Percentiles rank a stretch among this genome's conserved stretches.
These are phyloP conservation scores for Dichotomocladium elegans DNA, from an alignment of 371 early-diverging fungal genomes.

Conservation along the genomic window DNA sequence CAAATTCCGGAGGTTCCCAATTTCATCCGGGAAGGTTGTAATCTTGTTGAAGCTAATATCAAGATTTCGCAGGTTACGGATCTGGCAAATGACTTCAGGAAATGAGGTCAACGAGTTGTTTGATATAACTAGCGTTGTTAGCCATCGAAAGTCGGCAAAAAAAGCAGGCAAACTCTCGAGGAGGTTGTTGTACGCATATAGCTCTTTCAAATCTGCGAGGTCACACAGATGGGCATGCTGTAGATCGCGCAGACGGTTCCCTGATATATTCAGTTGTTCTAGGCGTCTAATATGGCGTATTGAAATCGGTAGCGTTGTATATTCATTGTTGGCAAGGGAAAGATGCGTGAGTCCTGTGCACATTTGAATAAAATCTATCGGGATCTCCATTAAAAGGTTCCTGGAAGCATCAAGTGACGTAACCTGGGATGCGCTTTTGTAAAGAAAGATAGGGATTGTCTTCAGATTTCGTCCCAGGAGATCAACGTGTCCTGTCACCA, in stretches of 20 bases:
- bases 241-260: slow-evolving; percentile 67
- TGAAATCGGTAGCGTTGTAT: slow-evolving; percentile 56
- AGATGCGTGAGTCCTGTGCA: slow-evolving; percentile 63
- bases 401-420: slow-evolving; percentile 67
- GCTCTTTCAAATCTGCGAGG: slow-evolving; percentile 49
- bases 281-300: slow-evolving; percentile 53
- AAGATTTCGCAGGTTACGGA: slow-evolving; percentile 60
- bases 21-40: slow-evolving; percentile 64
- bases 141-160: slow-evolving; percentile 47
- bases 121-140: slow-evolving; percentile 68
- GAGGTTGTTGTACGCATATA: slow-evolving; percentile 72
- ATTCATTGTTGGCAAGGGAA: slow-evolving; percentile 66
- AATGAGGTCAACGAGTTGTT: slow-evolving; percentile 74
- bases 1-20: slow-evolving; percentile 63
- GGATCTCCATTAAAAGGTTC: slow-evolving; percentile 67
- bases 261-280: slow-evolving; percentile 69
- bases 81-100: slow-evolving; percentile 57
- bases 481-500: slow-evolving; percentile 51
- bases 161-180: slow-evolving; percentile 61
- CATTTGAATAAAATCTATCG: slow-evolving; percentile 72
- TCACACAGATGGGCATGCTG: slow-evolving; percentile 56
- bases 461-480: slow-evolving; percentile 60
- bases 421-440: slow-evolving; percentile 60
- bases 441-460: slow-evolving; percentile 77
- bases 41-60: slow-evolving; percentile 87